Conservation (phyloP, 83 land plant species). For the Thuja plicata region DNA sequence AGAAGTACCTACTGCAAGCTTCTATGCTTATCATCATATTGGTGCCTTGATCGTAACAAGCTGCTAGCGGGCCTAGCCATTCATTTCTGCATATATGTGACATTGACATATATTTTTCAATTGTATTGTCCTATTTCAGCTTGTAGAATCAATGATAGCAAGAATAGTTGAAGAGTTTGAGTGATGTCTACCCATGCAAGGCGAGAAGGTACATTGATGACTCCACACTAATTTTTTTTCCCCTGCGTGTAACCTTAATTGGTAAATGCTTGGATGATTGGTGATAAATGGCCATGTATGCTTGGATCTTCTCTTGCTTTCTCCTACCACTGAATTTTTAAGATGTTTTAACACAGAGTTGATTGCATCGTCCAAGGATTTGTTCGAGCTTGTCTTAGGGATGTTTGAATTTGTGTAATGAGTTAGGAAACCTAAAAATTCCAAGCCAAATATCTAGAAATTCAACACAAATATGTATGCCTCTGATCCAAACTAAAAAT, state of each 20-base stretch:
- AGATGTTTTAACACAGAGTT: neutral
- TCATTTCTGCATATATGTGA: constrained; percentile 2
- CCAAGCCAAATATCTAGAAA: too few relatives aligned
- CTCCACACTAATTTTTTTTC: neutral
- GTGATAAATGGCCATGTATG: neutral
- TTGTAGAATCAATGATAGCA: constrained; percentile 78
- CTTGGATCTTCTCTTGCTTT: neutral
- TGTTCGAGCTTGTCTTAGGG: neutral
- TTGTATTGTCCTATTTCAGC: constrained; percentile 30
- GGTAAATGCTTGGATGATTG: neutral
- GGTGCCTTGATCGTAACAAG: neutral
- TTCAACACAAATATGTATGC: too few relatives aligned
- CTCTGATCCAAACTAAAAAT: neutral
- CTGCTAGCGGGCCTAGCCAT: neutral
- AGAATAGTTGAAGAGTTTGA: constrained; percentile 90
- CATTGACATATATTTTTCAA: neutral
- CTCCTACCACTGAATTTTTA: neutral
- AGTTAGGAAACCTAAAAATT: neutral
- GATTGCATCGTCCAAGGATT: neutral
- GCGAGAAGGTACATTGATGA: constrained; percentile 45
- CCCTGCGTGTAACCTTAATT: neutral
- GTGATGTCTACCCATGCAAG: constrained; percentile 64
- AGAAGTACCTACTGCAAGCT: constrained; percentile 82
- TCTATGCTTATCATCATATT: neutral
- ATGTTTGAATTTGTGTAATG: neutral